Evolutionary conservation across 805 yeast species (phyloP), one percentile per base, ranked within the genome.

Genomic region (Priceomyces castillae): DNA sequence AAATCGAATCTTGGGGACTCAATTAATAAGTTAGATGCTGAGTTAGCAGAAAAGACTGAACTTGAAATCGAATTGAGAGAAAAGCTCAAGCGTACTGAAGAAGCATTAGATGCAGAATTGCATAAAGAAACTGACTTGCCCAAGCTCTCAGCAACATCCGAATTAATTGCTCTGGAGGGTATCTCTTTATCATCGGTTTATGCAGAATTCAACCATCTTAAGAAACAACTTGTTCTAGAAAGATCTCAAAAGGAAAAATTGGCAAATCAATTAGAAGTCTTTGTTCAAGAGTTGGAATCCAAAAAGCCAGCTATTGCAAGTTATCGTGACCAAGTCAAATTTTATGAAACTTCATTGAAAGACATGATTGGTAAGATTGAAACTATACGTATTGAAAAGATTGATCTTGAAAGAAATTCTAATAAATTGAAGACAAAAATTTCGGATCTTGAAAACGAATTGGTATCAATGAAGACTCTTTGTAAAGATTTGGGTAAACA

Each of bases 401-500:
- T 71, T 26, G 76, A 71, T 18, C 57, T 64, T 20, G 66, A 71
- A 53, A 68, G 54, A 57, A 74, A 61, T 33, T 63, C 65, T 20
- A 61, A 68, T 17, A 47, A 73, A 18, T 49, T 62, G 45, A 56
- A 65, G 46, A 41, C 63, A 16, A 53, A 64, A 45, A 42, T 64
- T 38, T 56, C 62, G 10, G 84, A 79, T 42, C 61, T 67, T 34
- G 74, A 73, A 48, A 59, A 67, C 19, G 84, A 80, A 50, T 57
- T 75, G 11, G 64, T 59, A 12, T 65, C 77, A 4, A 59, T 85
- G 48, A 72, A 75, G 36, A 77, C 75, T 44, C 81, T 84, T 49
- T 77, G 84, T 34, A 65, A 74, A 22, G 97, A 92, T 56, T 67
- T 92, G 31, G 86, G 95, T 5, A 80, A 82, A 34, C 98, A 92